phyloP scores from a whole-genome alignment of 2,329 filamentous ascomycete species.

The Erysiphe pulchra region DNA sequence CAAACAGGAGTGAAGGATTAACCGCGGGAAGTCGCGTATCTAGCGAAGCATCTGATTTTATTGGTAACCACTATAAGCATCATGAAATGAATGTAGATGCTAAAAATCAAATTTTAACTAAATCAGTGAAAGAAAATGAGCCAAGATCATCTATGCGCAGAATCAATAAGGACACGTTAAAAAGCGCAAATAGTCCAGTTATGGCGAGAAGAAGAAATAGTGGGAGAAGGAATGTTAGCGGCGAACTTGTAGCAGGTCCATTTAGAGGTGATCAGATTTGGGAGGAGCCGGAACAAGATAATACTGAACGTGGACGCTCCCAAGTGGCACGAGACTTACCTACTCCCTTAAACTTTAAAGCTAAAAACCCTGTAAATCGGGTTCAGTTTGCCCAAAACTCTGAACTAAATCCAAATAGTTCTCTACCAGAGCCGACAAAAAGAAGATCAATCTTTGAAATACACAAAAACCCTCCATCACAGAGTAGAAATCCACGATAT shows the following conservation, averaged over 20 bases:
- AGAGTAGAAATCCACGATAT: conserved; percentile 61
- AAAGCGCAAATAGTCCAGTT: not conserved
- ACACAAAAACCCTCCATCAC: conserved; percentile 57
- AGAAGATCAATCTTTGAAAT: conserved; percentile 37
- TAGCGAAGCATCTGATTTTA: conserved; percentile 9
- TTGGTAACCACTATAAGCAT: not conserved
- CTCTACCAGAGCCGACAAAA: conserved; percentile 17
- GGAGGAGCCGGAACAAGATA: conserved; percentile 29
- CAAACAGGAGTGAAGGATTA: conserved; percentile 13
- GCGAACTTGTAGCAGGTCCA: conserved; percentile 27
- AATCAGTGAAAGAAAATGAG: not conserved
- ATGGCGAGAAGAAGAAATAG: not conserved
- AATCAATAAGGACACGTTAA: not conserved
- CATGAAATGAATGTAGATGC: not conserved
- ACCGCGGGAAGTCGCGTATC: conserved; percentile 14
- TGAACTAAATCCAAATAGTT: conserved; percentile 20
- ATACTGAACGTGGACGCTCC: conserved; percentile 5
- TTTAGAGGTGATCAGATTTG: conserved; percentile 66
- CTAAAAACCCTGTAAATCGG: conserved; percentile 38
- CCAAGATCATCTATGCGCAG: not conserved
- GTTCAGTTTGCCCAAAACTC: conserved; percentile 22
- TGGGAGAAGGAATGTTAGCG: conserved; percentile 37
- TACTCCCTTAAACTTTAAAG: conserved; percentile 28
- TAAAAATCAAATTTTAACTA: not conserved
- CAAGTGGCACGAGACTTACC: conserved; percentile 11